phyloP scores from a whole-genome alignment of 139 green algal genomes.

The Coelastrella sp. region DNA sequence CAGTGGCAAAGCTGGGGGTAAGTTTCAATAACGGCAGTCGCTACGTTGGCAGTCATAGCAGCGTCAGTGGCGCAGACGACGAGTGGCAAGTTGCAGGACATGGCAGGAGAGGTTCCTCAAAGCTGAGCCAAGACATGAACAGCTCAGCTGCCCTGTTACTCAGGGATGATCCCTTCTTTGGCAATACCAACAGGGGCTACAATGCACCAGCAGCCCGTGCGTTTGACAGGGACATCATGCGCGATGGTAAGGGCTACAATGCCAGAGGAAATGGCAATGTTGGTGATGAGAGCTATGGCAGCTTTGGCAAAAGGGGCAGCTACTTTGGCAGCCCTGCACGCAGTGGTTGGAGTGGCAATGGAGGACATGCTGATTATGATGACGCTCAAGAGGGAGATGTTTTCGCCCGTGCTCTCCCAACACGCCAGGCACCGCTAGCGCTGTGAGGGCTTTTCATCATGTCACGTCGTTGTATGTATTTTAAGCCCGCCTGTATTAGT shows the following conservation, averaged over 20 bases:
- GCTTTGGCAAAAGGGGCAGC: slow-evolving; percentile 1
- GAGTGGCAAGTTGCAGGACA: slow-evolving; percentile 36
- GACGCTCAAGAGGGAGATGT: slow-evolving; percentile 27
- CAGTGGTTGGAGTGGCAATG: slow-evolving; percentile 5
- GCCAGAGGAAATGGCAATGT: neutral
- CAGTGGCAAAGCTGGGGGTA: neutral
- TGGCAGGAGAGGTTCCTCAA: slow-evolving; percentile 6
- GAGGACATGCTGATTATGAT: neutral
- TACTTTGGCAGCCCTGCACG: neutral
- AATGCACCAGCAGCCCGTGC: neutral
- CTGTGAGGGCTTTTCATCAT: neutral
- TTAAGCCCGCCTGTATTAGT: no score
- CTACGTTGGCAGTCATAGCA: neutral
- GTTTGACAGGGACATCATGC: slow-evolving; percentile 23
- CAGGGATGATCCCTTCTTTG: slow-evolving; percentile 33
- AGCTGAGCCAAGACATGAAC: neutral
- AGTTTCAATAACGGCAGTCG: neutral
- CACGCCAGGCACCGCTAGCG: neutral
- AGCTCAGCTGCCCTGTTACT: neutral
- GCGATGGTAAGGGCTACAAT: neutral
- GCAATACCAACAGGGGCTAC: neutral
- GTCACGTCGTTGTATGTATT: no score
- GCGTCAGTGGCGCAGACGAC: neutral
- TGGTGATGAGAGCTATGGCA: slow-evolving; percentile 21
- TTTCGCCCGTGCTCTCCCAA: slow-evolving; percentile 34